Evolutionary conservation across 441 rosid species (phyloP), one percentile per base, ranked within the genome.

Genomic region (Arabidopsis hybrid): DNA sequence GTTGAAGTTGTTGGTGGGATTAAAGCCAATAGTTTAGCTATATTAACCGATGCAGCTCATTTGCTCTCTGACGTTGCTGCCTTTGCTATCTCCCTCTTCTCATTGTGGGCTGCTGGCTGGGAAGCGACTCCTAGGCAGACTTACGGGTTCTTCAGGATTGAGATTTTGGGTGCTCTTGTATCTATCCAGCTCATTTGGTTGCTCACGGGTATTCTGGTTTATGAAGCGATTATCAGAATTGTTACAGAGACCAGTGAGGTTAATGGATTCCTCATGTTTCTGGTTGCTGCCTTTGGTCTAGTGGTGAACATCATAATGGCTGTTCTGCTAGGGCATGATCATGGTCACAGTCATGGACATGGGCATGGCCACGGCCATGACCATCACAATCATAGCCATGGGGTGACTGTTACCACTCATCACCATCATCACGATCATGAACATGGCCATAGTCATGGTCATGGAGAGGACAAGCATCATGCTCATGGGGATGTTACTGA

Each of bases 181-280:
- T 89, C 92, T n/a, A 89, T 87, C 58, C 95, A 87, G 83, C 80
- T 87, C 60, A 89, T 89, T 72, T 89, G 94, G 94, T 80, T 89
- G 74, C 89, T 89, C 32, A 84, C 95, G 0, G 95, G 92, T 11
- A 89, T 89, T 76, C 64, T 89, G 7, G 92, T 89, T 3, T 89
- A 89, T 71, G 95, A 89, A 83, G 95, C 95, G 42, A 83, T 89
- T 67, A 40, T 69, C 50, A 85, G 95, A 72, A 60, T 87, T 21
- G 76, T 87, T 58, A 32, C 76, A 13, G 82, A 79, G 58, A 85
- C 89, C 4, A 80, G 76, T 14, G 76, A 78, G 77, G 95, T 89
- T 65, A 67, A 89, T 77, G 95, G 95, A 5, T 86, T 85, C 79
- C 85, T 89, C 36, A 87, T 89, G 95, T 89, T 89, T 76, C 49